Evolutionary conservation across 768 basidiomycete species (phyloP).

Genomic region (Udeniomyces megalosporus): DNA sequence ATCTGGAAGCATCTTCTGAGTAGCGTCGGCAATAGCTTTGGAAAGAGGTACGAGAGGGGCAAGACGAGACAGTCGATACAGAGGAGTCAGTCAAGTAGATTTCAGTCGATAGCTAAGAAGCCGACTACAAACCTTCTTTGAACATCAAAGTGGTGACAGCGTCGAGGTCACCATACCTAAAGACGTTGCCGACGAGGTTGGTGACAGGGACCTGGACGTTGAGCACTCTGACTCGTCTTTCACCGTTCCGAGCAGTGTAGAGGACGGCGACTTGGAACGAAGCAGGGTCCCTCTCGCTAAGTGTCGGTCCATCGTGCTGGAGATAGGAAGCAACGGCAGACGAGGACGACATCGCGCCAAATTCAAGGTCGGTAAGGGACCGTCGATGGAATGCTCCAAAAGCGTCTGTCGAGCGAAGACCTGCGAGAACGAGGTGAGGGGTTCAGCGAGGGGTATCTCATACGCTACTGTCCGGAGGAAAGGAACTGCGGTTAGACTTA

Average conservation of each 20-base stretch:
- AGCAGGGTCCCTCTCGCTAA: slow-evolving; percentile 57
- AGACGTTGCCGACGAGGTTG: slow-evolving; percentile 75
- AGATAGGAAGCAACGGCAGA: slow-evolving; percentile 61
- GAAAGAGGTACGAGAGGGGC: neutral
- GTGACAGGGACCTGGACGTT: slow-evolving; percentile 74
- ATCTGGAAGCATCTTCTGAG: slow-evolving; percentile 45
- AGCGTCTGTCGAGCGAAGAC: slow-evolving; percentile 32
- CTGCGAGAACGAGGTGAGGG: slow-evolving; percentile 13
- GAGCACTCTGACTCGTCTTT: slow-evolving; percentile 64
- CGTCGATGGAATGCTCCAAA: slow-evolving; percentile 40
- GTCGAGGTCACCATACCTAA: slow-evolving; percentile 81
- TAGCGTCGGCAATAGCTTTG: slow-evolving; percentile 55
- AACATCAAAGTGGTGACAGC: slow-evolving; percentile 54
- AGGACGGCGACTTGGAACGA: slow-evolving; percentile 74
- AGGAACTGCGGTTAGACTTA: too few species aligned
- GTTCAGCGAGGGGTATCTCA: neutral
- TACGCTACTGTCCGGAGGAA: too few species aligned
- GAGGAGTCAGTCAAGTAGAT: neutral
- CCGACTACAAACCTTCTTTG: slow-evolving; percentile 46
- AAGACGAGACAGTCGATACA: neutral
- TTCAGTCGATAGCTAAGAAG: neutral
- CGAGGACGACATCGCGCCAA: slow-evolving; percentile 66
- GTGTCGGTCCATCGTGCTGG: slow-evolving; percentile 43
- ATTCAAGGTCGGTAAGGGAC: slow-evolving; percentile 50
- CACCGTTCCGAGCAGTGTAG: slow-evolving; percentile 61